Evolutionary conservation across 2,329 filamentous ascomycete genomes (phyloP).

Genomic region (Diplodia scrobiculata): DNA sequence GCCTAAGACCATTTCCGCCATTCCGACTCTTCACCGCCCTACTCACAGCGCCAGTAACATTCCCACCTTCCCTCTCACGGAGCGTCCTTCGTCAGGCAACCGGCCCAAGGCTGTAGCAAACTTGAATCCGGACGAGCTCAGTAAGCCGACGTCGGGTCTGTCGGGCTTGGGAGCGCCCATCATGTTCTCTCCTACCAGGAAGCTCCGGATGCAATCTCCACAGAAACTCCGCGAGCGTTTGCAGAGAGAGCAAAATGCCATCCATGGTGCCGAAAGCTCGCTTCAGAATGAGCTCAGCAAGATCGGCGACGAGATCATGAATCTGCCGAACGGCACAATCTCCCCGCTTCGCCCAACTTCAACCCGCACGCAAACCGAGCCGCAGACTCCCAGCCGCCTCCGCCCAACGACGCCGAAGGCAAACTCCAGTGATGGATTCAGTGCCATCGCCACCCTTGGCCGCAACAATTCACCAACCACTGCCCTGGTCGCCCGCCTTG

Average conservation of each 20-base stretch:
- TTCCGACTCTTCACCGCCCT: slow-evolving; percentile 16
- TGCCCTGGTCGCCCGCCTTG: slow-evolving; percentile 60
- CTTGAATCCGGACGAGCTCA: slow-evolving; percentile 22
- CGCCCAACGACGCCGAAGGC: slow-evolving; percentile 28
- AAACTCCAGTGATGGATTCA: slow-evolving; percentile 22
- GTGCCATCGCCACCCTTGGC: slow-evolving; percentile 30
- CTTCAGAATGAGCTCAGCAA: slow-evolving; percentile 75
- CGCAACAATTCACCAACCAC: slow-evolving; percentile 38
- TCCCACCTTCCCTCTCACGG: slow-evolving; percentile 14
- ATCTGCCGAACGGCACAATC: slow-evolving; percentile 37
- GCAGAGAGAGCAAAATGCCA: slow-evolving; percentile 74
- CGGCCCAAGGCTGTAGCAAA: slow-evolving; percentile 47
- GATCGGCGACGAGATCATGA: slow-evolving; percentile 77
- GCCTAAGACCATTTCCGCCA: slow-evolving; percentile 10
- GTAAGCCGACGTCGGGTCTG: slow-evolving; percentile 31
- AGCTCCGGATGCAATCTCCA: slow-evolving; percentile 59
- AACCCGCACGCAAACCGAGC: slow-evolving; percentile 17
- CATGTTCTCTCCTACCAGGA: slow-evolving; percentile 28
- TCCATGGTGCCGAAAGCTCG: slow-evolving; percentile 64
- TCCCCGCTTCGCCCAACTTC: slow-evolving; percentile 19
- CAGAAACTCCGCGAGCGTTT: slow-evolving; percentile 77
- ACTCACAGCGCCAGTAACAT: slow-evolving; percentile 17
- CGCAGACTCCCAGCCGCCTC: slow-evolving; percentile 29
- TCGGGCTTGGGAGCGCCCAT: slow-evolving; percentile 31
- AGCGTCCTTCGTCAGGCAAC: slow-evolving; percentile 23